Evolutionary conservation across 768 basidiomycete genomes (phyloP).

Genomic region (Trametes coccinea): DNA sequence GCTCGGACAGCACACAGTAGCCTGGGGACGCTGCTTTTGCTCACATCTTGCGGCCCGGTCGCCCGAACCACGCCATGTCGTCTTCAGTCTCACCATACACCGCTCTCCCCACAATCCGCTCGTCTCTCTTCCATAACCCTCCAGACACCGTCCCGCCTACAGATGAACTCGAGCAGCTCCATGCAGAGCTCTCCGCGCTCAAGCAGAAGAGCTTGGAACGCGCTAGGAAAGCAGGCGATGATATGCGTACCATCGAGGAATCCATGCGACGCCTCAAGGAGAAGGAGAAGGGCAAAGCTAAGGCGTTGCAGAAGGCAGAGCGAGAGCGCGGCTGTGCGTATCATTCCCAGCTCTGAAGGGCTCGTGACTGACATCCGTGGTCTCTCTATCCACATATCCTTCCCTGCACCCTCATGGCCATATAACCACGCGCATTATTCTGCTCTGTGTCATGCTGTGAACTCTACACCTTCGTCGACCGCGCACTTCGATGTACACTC

Average conservation of each 20-base stretch:
- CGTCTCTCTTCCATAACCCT: slow-evolving; percentile 60
- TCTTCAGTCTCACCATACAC: slow-evolving; percentile 56
- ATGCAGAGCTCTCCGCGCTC: slow-evolving; percentile 57
- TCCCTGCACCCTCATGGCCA: not conserved
- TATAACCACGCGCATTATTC: not conserved
- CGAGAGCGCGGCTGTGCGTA: slow-evolving; percentile 76
- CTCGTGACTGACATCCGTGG: not conserved
- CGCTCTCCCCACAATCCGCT: slow-evolving; percentile 51
- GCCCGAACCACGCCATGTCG: slow-evolving; percentile 49
- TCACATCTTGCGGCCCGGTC: slow-evolving; percentile 9
- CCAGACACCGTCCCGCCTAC: slow-evolving; percentile 68
- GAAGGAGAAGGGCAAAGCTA: slow-evolving; percentile 72
- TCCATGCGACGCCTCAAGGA: slow-evolving; percentile 77
- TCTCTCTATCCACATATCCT: not conserved
- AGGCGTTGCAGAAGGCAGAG: slow-evolving; percentile 69
- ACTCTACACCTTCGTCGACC: not conserved
- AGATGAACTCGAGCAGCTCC: slow-evolving; percentile 69
- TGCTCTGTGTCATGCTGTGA: not conserved
- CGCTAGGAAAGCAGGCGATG: slow-evolving; percentile 73
- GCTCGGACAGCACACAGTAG: not conserved
- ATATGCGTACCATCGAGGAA: slow-evolving; percentile 72
- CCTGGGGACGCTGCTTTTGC: slow-evolving; percentile 2
- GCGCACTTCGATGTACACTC: not conserved
- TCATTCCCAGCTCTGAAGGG: not conserved
- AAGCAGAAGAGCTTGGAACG: slow-evolving; percentile 59